Evolutionary conservation across 352 stramenopile genomes (phyloP).

Genomic region (Halophytophthora batemanensis): DNA sequence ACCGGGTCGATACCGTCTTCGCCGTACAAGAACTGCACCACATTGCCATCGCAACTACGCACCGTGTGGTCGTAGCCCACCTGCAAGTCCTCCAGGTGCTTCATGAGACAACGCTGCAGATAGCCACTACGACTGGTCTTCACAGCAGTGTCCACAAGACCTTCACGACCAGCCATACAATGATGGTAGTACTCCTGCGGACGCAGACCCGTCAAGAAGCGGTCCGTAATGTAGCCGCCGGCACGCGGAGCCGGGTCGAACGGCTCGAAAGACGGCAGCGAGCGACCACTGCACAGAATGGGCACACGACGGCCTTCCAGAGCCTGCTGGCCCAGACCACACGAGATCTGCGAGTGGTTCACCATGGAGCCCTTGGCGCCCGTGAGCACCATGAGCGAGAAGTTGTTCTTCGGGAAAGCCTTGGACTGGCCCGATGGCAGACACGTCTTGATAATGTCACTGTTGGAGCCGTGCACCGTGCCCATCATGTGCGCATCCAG

Average conservation of each 20-base stretch:
- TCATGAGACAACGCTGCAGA: constrained; percentile 98
- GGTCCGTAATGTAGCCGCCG: constrained; percentile 99
- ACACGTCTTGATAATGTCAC: constrained; percentile 99
- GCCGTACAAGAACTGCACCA: constrained; percentile 99
- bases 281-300: constrained; percentile 96
- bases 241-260: constrained; percentile 97
- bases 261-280: constrained; percentile 97
- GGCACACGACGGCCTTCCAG: constrained; percentile 98
- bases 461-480: constrained; percentile 88
- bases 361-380: constrained; percentile 99
- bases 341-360: constrained; percentile 99
- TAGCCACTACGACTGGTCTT: constrained; percentile 99
- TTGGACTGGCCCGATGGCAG: constrained; percentile 96
- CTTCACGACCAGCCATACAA: constrained; percentile 99
- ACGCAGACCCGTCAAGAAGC: constrained; percentile 97
- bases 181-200: constrained; percentile 99
- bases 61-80: constrained; percentile 99
- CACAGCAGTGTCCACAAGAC: constrained; percentile 98
- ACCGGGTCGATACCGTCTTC: constrained; percentile 98
- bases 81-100: constrained; percentile 97
- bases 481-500: constrained; percentile 90
- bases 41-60: constrained; percentile 95
- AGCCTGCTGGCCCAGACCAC: constrained; percentile 98
- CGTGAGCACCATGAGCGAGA: constrained; percentile 99
- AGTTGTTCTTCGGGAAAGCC: constrained; percentile 98